Conservation (phyloP, 192 early-diverging fungal species). For the Borealophlyctis nickersoniae region DNA sequence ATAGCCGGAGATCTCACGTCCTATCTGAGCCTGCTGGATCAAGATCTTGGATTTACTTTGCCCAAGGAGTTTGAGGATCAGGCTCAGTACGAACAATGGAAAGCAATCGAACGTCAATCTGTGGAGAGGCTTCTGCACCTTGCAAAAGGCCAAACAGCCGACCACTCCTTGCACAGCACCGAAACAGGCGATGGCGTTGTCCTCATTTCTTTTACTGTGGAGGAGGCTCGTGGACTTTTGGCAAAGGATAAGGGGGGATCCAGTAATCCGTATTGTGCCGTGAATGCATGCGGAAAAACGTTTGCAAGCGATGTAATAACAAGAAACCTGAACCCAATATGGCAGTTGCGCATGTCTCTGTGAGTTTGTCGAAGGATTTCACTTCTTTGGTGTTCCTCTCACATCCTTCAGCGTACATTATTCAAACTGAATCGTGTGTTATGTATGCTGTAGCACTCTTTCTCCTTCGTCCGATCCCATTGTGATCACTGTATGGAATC, state of each 20-base stretch:
- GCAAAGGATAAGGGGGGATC: constrained; percentile 16
- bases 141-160: neutral
- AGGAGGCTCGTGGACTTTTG: constrained; percentile 8
- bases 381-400: no score
- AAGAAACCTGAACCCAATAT: constrained; percentile 3
- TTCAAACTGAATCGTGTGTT: neutral
- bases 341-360: constrained; percentile 17
- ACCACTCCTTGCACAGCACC: neutral
- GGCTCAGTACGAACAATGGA: constrained; percentile 6
- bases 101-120: neutral
- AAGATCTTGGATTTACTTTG: neutral
- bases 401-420: neutral
- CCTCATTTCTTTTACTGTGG: neutral
- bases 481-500: constrained; percentile 19
- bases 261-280: constrained; percentile 26
- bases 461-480: constrained; percentile 2
- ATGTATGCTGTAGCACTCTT: neutral
- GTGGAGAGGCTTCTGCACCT: constrained; percentile 8
- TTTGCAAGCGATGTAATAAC: constrained; percentile 10
- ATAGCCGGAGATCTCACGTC: constrained; percentile 8
- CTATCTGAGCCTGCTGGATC: constrained; percentile 12
- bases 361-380: constrained; percentile 16
- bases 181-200: neutral
- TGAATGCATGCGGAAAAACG: constrained; percentile 3
- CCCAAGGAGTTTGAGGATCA: constrained; percentile 6